phyloP scores from a whole-genome alignment of 169 alveolate species.

The Theileria parva region DNA sequence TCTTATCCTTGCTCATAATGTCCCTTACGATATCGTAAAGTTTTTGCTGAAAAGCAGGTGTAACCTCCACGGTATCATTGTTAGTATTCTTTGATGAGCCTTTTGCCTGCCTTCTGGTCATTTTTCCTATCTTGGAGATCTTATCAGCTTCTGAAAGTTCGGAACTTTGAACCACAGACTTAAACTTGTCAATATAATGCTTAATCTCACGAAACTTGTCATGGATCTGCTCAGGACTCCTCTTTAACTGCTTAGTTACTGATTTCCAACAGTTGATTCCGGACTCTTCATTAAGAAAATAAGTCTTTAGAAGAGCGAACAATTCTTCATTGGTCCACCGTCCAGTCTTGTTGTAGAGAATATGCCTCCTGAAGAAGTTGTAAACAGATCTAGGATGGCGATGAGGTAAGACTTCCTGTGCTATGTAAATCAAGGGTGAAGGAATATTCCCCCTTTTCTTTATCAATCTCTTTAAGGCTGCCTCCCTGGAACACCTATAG shows the following conservation, averaged over 20 bases:
- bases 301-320: constrained; percentile 31
- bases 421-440: constrained; percentile 5
- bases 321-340: constrained; percentile 45
- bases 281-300: constrained; percentile 10
- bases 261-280: constrained; percentile 33
- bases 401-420: constrained; percentile 27
- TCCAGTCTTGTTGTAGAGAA: constrained; percentile 31
- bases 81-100: not conserved
- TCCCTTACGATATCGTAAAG: constrained; percentile 21
- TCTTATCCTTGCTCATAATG: not conserved
- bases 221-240: constrained; percentile 62
- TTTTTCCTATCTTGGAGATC: constrained; percentile 1
- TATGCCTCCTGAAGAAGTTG: constrained; percentile 42
- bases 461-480: constrained; percentile 18
- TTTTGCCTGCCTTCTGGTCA: not conserved
- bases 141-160: constrained; percentile 19
- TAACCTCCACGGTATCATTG: not conserved
- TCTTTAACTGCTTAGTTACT: constrained; percentile 20
- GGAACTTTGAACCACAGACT: constrained; percentile 16
- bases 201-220: constrained; percentile 58
- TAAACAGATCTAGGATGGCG: constrained; percentile 59
- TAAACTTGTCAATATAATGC: constrained; percentile 18
- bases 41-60: constrained; percentile 3
- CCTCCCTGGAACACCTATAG: constrained; percentile 13
- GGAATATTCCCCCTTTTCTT: constrained; percentile 33